phyloP scores from a whole-genome alignment of 352 stramenopile species.

The Lagenidium giganteum region DNA sequence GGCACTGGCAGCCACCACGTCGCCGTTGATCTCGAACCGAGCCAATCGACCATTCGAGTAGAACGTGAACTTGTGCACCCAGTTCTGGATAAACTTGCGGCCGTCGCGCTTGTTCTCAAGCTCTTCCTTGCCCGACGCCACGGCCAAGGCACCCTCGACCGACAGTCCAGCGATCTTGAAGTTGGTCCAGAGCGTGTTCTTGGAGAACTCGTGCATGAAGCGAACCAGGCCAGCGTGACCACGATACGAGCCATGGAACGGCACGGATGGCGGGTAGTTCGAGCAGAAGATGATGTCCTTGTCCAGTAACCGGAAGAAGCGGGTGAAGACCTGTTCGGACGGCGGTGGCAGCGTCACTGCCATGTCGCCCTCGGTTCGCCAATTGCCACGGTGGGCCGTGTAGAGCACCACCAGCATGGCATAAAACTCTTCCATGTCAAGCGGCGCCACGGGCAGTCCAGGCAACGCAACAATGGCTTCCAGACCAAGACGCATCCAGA shows the following conservation, averaged over 20 bases:
- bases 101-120: conserved; percentile 82
- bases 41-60: conserved; percentile 78
- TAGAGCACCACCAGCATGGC: conserved; percentile 86
- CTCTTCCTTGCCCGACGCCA: conserved; percentile 82
- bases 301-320: conserved; percentile 83
- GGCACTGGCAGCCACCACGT: conserved; percentile 79
- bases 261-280: conserved; percentile 85
- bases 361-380: conserved; percentile 84
- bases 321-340: conserved; percentile 83
- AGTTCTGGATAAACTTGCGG: conserved; percentile 86
- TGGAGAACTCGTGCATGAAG: conserved; percentile 80
- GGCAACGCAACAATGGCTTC: conserved; percentile 84
- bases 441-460: conserved; percentile 64
- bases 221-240: conserved; percentile 62
- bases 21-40: conserved; percentile 85
- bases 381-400: conserved; percentile 71
- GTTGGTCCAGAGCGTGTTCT: conserved; percentile 78
- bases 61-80: conserved; percentile 89
- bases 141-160: conserved; percentile 79
- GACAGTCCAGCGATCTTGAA: conserved; percentile 83
- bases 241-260: conserved; percentile 80
- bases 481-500: conserved; percentile 83
- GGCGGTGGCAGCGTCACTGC: conserved; percentile 79
- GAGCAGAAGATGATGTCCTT: conserved; percentile 86
- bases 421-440: conserved; percentile 89